Conservation (phyloP, 164 flowering plant species). For the Annona cherimola region DNA sequence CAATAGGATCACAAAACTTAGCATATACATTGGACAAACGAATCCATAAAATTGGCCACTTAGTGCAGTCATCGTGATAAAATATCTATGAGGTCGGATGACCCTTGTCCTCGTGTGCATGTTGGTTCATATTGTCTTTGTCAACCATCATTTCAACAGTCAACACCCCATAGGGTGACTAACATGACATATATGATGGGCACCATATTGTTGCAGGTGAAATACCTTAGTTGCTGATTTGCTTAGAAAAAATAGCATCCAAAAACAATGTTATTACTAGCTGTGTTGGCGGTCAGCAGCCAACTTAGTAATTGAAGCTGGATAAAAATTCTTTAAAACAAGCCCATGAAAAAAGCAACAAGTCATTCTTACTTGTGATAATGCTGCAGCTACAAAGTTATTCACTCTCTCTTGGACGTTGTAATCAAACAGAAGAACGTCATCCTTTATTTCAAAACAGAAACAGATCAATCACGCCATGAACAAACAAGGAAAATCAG, state of each 20-base stretch:
- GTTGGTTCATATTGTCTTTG: too few relatives aligned
- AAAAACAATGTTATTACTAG: neutral
- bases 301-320: neutral
- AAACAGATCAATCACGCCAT: neutral
- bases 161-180: too few relatives aligned
- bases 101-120: neutral
- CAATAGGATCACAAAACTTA: too few relatives aligned
- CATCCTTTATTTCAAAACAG: slow-evolving; percentile 24
- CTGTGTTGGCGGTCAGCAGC: neutral
- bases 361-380: slow-evolving; percentile 50
- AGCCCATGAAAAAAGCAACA: neutral
- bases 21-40: neutral
- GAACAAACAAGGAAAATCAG: neutral
- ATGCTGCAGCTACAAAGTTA: slow-evolving; percentile 85
- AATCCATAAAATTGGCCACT: neutral
- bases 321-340: neutral
- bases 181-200: neutral
- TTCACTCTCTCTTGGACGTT: slow-evolving; percentile 87
- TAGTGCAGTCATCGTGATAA: neutral
- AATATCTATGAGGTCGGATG: neutral
- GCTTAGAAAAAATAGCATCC: neutral
- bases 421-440: slow-evolving; percentile 66
- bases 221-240: neutral
- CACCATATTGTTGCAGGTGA: neutral
- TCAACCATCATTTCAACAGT: too few relatives aligned